Base-by-base conservation (phyloP, 208 protist species). In the Leishmania lainsoni region DNA sequence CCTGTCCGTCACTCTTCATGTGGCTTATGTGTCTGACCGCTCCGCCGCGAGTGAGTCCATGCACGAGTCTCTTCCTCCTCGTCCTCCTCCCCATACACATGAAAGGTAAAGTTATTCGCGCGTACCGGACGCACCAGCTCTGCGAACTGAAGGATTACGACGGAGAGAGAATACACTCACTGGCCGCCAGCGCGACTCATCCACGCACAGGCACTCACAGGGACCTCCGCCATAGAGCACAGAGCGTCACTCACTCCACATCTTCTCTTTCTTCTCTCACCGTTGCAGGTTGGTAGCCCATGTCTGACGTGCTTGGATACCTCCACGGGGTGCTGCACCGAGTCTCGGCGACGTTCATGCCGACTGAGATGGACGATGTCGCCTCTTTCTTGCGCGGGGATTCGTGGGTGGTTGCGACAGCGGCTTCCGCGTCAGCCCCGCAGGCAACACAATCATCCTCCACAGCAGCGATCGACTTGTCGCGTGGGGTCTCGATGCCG, bases 281-380 rank as follows among this genome's bases (percentile, higher is more conserved):
- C 52, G 42, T 10, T n/a, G 9, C 17, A 51, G 45, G n/a, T 26
- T 71, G 32, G 69, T 35, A 45, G 45, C 1, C 69, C 29, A 96
- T 96, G 92, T 80, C 86, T 17, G 92, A 96, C 76, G 86, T 87
- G 6, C 85, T 94, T 14, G 85, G 83, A 0, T 86, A 91, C 77
- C 80, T 96, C 42, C 73, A 87, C 65, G 83, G 78, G n/a, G 83
- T 89, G 22, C 68, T 86, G 39, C 79, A 91, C 16, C 82, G 86
- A 54, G 91, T 96, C 6, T 88, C 88, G n/a, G 81, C 82, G 16
- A 75, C 89, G 42, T 79, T 96, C 68, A 89, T 94, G 80, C 89
- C 93, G 0, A 88, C 86, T 0, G 90, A 92, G 75, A 79, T 93
- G 52, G 69, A 89, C 35, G 81, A 89, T 32, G 79, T 96, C n/a